A percentile compares a stretch with the other conserved stretches of the same genome.
Evolutionary conservation across 2,329 filamentous ascomycete genomes (phyloP).

Genomic region (Lachnellula hyalina): DNA sequence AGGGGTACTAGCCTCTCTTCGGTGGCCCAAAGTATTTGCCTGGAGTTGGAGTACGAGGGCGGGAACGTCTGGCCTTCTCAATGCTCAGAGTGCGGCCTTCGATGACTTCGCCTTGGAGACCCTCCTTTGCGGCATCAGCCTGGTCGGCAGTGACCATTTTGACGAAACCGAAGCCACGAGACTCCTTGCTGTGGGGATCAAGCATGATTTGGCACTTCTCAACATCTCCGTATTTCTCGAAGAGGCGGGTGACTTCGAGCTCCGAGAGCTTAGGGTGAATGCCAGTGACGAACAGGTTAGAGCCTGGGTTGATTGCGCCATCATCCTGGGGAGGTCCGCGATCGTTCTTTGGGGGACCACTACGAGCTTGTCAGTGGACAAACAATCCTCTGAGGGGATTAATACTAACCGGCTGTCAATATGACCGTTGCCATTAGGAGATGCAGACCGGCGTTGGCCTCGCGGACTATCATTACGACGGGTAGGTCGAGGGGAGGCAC

Average conservation of each 20-base stretch:
- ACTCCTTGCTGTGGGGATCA: constrained; percentile 97
- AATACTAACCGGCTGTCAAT: constrained; percentile 39
- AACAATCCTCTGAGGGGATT: background rate
- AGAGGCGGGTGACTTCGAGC: constrained; percentile 86
- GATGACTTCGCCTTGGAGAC: constrained; percentile 88
- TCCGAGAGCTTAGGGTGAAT: constrained; percentile 92
- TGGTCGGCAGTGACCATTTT: constrained; percentile 97
- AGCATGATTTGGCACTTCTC: constrained; percentile 99
- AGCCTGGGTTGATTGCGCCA: constrained; percentile 83
- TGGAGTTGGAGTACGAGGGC: constrained; percentile 90
- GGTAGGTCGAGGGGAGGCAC: constrained; percentile 56
- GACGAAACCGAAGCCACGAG: constrained; percentile 97
- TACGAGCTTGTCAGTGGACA: constrained; percentile 11
- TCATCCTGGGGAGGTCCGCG: constrained; percentile 56
- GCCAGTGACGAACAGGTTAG: constrained; percentile 97
- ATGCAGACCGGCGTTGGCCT: constrained; percentile 58
- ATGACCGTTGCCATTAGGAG: constrained; percentile 50
- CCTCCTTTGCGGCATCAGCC: constrained; percentile 95
- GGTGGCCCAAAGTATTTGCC: constrained; percentile 99
- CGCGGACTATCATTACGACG: constrained; percentile 50
- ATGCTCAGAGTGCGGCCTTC: constrained; percentile 96
- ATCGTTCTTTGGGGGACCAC: constrained; percentile 49
- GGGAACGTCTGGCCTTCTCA: constrained; percentile 94
- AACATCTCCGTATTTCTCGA: constrained; percentile 97
- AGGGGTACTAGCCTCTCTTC: constrained; percentile 74